Evolutionary conservation across 768 basidiomycete genomes (phyloP).

Genomic region (Amylocystis lapponica): DNA sequence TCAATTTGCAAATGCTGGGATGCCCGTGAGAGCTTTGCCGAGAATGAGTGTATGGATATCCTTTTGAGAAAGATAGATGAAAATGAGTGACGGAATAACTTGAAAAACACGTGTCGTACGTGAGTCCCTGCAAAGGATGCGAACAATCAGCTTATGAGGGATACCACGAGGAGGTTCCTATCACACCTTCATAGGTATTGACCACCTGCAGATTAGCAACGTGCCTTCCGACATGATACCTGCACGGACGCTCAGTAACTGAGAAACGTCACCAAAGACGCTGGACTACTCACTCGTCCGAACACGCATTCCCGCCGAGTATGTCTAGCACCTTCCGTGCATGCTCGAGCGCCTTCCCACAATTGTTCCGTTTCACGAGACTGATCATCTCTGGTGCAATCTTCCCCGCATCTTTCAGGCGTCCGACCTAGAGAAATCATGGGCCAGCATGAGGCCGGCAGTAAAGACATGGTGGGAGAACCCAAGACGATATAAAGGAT

Average conservation of each 20-base stretch:
- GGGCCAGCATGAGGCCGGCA: neutral
- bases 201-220: constrained; percentile 94
- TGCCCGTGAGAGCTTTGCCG: constrained; percentile 88
- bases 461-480: neutral
- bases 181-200: constrained; percentile 83
- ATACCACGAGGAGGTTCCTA: too few species aligned
- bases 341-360: constrained; percentile 87
- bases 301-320: constrained; percentile 88
- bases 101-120: constrained; percentile 15
- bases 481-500: too few species aligned
- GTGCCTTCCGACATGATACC: constrained; percentile 92
- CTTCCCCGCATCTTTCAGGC: constrained; percentile 75
- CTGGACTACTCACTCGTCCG: constrained; percentile 78
- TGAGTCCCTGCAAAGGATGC: too few species aligned
- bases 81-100: neutral
- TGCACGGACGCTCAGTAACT: constrained; percentile 21
- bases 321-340: constrained; percentile 80
- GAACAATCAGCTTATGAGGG: too few species aligned
- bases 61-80: constrained; percentile 28
- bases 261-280: neutral
- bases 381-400: constrained; percentile 90
- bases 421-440: constrained; percentile 41
- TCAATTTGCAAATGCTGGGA: constrained; percentile 75
- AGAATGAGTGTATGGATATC: constrained; percentile 90
- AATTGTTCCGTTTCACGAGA: constrained; percentile 92